phyloP scores from a whole-genome alignment of 768 basidiomycete genomes.

The Collybiopsis confluens region DNA sequence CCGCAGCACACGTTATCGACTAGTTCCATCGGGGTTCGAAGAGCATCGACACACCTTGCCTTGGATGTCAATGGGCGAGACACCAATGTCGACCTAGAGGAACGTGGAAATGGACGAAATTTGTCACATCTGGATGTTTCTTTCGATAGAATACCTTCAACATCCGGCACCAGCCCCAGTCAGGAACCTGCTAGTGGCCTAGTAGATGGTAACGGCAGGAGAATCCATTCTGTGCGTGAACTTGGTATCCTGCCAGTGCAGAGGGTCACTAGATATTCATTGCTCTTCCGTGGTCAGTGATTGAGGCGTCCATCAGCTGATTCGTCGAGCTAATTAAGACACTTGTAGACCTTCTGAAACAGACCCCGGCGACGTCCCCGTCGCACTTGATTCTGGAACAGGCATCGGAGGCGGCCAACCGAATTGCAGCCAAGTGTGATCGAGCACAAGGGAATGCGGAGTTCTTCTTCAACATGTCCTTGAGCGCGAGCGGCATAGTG shows the following conservation, averaged over 20 bases:
- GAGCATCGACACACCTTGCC: not conserved
- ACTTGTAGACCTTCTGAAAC: slow-evolving; percentile 47
- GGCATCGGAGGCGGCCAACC: slow-evolving; percentile 50
- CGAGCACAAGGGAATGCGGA: slow-evolving; percentile 51
- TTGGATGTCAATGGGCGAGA: not conserved
- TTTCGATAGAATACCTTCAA: too few species aligned
- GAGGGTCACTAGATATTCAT: slow-evolving; percentile 62
- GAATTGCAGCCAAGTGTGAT: slow-evolving; percentile 61
- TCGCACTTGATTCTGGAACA: slow-evolving; percentile 51
- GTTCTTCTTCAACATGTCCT: slow-evolving; percentile 15
- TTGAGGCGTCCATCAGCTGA: not conserved
- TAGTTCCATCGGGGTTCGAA: not conserved
- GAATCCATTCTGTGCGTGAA: slow-evolving; percentile 42
- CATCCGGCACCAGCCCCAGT: not conserved
- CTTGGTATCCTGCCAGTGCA: slow-evolving; percentile 65
- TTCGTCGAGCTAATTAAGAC: slow-evolving; percentile 5
- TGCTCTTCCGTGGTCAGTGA: slow-evolving; percentile 53
- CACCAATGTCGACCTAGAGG: not conserved
- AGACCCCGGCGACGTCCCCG: slow-evolving; percentile 51
- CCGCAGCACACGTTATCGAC: not conserved
- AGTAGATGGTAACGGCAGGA: not conserved
- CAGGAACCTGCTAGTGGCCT: not conserved
- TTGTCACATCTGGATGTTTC: not conserved
- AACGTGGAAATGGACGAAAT: not conserved
- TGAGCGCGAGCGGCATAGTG: not conserved